A percentile compares a stretch with the other conserved stretches of the same genome.
These are phyloP conservation scores for Nothophytophthora sp. DNA, from an alignment of 352 stramenopile genomes.

Conservation along the genomic window DNA sequence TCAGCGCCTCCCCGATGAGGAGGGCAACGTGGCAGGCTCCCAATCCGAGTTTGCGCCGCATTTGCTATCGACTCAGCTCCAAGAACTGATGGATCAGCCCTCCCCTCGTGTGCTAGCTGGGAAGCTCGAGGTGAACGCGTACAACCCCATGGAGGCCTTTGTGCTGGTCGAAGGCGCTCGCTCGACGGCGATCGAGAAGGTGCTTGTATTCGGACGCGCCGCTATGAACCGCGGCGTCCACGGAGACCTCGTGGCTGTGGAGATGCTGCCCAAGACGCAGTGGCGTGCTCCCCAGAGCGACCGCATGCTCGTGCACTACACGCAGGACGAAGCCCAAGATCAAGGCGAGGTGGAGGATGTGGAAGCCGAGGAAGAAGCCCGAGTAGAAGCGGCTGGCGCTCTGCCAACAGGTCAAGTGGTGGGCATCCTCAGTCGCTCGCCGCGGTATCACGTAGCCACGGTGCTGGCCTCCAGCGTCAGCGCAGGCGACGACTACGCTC, in stretches of 20 bases:
- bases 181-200: slow-evolving; percentile 45
- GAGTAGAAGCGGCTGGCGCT: slow-evolving; percentile 9
- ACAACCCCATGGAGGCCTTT: slow-evolving; percentile 79
- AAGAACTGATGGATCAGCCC: slow-evolving; percentile 29
- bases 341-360: slow-evolving; percentile 25
- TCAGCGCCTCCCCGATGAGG: slow-evolving; percentile 28
- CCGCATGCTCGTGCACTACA: slow-evolving; percentile 72
- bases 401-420: slow-evolving; percentile 86
- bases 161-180: slow-evolving; percentile 52
- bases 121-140: slow-evolving; percentile 64
- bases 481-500: slow-evolving; percentile 61
- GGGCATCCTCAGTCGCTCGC: slow-evolving; percentile 78
- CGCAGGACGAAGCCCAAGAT: slow-evolving; percentile 41
- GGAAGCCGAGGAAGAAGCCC: not conserved
- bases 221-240: slow-evolving; percentile 98
- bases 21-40: slow-evolving; percentile 15
- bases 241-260: slow-evolving; percentile 96
- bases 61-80: slow-evolving; percentile 32
- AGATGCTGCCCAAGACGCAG: slow-evolving; percentile 82
- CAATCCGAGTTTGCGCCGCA: slow-evolving; percentile 62
- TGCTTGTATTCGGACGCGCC: slow-evolving; percentile 75
- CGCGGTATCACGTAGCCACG: slow-evolving; percentile 69
- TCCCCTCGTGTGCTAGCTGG: slow-evolving; percentile 39
- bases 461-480: slow-evolving; percentile 66
- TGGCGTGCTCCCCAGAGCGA: slow-evolving; percentile 79